A percentile compares a stretch with the other conserved stretches of the same genome.
These are phyloP conservation scores for Ustilago xerochloae DNA, from an alignment of 1,284 basidiomycete genomes.

Conservation along the genomic window DNA sequence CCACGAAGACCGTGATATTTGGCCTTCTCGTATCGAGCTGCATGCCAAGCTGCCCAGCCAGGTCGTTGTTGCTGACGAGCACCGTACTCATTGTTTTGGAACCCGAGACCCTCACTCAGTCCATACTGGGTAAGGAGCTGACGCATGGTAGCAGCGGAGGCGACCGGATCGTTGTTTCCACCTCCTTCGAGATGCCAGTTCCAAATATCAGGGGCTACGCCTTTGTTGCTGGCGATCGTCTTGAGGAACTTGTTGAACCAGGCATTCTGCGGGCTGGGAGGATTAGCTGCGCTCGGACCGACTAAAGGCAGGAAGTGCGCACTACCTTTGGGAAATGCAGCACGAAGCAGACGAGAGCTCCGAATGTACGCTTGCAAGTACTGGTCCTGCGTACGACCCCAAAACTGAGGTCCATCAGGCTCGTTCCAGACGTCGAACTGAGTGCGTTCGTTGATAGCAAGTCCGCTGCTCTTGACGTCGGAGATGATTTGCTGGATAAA, in stretches of 20 bases:
- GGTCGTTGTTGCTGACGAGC: constrained; percentile 10
- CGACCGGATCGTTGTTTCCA: constrained; percentile 14
- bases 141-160: background rate
- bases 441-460: background rate
- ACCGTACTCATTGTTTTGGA: constrained; percentile 26
- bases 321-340: constrained; percentile 1
- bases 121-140: background rate
- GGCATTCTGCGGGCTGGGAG: background rate
- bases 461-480: constrained; percentile 10
- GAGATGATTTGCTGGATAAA: constrained; percentile 22
- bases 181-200: constrained; percentile 19
- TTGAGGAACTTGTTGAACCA: constrained; percentile 10
- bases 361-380: background rate
- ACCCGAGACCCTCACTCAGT: constrained; percentile 9
- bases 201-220: constrained; percentile 6
- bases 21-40: constrained; percentile 11
- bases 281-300: constrained; percentile 1
- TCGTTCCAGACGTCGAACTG: constrained; percentile 15
- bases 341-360: background rate
- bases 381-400: constrained; percentile 7
- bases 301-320: constrained; percentile 5
- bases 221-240: constrained; percentile 8
- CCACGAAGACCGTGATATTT: constrained; percentile 13
- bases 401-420: constrained; percentile 3
- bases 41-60: constrained; percentile 10